A percentile compares a stretch with the other conserved stretches of the same genome.
Conservation (phyloP, 1,284 basidiomycete species). For the Coniophora puteana region DNA sequence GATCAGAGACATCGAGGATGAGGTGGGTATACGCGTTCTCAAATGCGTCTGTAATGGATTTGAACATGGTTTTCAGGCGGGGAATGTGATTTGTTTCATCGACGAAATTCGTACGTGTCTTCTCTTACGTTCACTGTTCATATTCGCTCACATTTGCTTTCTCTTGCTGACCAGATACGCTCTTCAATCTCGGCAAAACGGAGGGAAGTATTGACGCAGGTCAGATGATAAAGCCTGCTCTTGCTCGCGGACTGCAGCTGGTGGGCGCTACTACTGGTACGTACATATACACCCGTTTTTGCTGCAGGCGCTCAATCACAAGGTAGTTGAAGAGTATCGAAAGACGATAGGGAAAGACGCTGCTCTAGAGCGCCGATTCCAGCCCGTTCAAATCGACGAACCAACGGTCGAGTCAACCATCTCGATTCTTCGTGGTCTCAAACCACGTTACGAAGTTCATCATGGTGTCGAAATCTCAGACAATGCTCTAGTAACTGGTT, state of each 20-base stretch:
- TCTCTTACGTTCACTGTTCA: conserved; percentile 5
- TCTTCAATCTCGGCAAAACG: conserved; percentile 86
- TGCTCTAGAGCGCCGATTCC: conserved; percentile 88
- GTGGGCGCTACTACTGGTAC: conserved; percentile 85
- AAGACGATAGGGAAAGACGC: conserved; percentile 92
- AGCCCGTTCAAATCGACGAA: conserved; percentile 85
- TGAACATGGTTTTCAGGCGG: conserved; percentile 35
- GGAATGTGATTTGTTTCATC: conserved; percentile 84
- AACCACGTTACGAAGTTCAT: conserved; percentile 83
- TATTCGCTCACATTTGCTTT: not conserved
- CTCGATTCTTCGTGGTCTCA: conserved; percentile 86
- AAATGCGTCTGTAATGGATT: not conserved
- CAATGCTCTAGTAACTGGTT: conserved; percentile 79
- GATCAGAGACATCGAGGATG: conserved; percentile 83
- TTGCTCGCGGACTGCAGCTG: conserved; percentile 82
- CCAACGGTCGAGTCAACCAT: conserved; percentile 85
- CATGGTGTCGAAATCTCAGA: conserved; percentile 92
- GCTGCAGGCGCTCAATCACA: not conserved
- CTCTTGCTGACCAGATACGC: conserved; percentile 59
- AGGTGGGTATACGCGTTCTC: conserved; percentile 37
- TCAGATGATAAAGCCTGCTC: conserved; percentile 87
- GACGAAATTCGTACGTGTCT: conserved; percentile 80
- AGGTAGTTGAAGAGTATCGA: conserved; percentile 79
- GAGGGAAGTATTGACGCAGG: conserved; percentile 92
- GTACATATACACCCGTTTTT: conserved; percentile 20